Evolutionary conservation across 495 filamentous ascomycete genomes (phyloP), one percentile per base, ranked within the genome.

Genomic region (Hypoxylon fuscum): DNA sequence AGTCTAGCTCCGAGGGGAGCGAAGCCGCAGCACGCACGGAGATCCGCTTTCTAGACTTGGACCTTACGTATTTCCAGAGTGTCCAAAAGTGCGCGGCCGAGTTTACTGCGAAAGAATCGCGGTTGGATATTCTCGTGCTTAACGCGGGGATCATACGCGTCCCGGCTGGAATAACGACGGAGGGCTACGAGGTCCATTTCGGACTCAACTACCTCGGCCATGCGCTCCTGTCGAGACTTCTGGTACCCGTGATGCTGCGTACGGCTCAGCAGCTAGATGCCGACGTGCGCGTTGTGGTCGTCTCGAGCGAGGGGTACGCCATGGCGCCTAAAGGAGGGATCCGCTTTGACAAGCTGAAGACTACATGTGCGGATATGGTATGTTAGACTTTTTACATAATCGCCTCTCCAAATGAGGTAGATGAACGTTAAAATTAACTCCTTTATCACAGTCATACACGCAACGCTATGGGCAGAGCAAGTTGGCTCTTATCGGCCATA

Each of bases 181-280:
- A 89, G 12, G 84, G 87, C 5, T 85, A 85, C 60, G 86, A 90
- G 57, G 79, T 83, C 22, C 83, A 88, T 54, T 84, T 89, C 59
- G 85, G 85, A 27, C 85, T 83, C 2, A 90, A 90, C 62, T 81
- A 89, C 68, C 64, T 90, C 50, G 85, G 85, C 3, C 87, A 87
- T 59, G 82, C 82, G 32, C 76, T 90, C 8, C 76, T 91, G 25
- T 85, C 84, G 1, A 80, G 81, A 56, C 73, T 89, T 5, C 76
- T 91, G 1, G 73, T 88, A n/a, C 80, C 86, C 2, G 81, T 72
- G 1, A 65, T 90, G 37, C 72, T 78, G 17, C 52, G 50, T 22
- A 72, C 70, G 62, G 55, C 85, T 12, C 9, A 34, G 31, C 31
- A 12, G 8, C 31, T 12, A 34, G 31, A 12, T 12, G 31, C 31